Percentiles rank a stretch among this genome's conserved stretches.
These are phyloP conservation scores for Diaporthe sp. DNA, from an alignment of 2,329 filamentous ascomycete species.

Conservation along the genomic window DNA sequence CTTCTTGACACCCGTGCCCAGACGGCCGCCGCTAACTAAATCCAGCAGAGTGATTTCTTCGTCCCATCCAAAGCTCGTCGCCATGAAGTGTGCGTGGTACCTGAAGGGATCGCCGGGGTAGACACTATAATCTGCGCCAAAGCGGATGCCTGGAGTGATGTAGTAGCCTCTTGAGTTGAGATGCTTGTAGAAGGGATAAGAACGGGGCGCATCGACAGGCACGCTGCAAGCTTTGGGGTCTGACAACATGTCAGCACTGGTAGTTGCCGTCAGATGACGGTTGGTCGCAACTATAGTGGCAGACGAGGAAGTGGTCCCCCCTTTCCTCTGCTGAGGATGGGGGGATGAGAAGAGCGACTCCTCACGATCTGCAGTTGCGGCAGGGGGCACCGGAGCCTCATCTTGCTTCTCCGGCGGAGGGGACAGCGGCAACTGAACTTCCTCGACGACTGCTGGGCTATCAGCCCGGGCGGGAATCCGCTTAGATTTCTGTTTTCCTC, in stretches of 20 bases:
- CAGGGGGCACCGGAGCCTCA: background rate
- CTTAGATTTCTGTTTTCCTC: slow-evolving; percentile 44
- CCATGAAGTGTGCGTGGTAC: slow-evolving; percentile 95
- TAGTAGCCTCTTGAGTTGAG: slow-evolving; percentile 86
- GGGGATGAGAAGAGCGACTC: slow-evolving; percentile 29
- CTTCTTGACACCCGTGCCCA: slow-evolving; percentile 97
- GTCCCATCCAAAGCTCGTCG: slow-evolving; percentile 88
- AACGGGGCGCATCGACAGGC: slow-evolving; percentile 56
- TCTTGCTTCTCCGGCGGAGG: slow-evolving; percentile 8
- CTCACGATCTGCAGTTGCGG: slow-evolving; percentile 6
- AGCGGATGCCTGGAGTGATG: slow-evolving; percentile 91
- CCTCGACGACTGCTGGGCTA: slow-evolving; percentile 15
- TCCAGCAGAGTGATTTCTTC: slow-evolving; percentile 88
- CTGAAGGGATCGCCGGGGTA: slow-evolving; percentile 96
- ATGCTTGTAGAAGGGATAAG: slow-evolving; percentile 84
- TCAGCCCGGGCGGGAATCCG: slow-evolving; percentile 3
- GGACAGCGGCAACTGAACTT: background rate
- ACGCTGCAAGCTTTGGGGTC: slow-evolving; percentile 36
- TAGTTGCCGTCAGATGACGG: slow-evolving; percentile 59
- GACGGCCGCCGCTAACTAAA: slow-evolving; percentile 85
- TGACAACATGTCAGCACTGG: slow-evolving; percentile 53
- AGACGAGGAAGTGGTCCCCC: background rate
- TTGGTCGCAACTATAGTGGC: slow-evolving; percentile 44
- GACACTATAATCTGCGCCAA: slow-evolving; percentile 93
- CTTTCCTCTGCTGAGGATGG: background rate